These are phyloP conservation scores for Fusarium sp. DNA, from an alignment of 2,329 filamentous ascomycete genomes.

Conservation along the genomic window DNA sequence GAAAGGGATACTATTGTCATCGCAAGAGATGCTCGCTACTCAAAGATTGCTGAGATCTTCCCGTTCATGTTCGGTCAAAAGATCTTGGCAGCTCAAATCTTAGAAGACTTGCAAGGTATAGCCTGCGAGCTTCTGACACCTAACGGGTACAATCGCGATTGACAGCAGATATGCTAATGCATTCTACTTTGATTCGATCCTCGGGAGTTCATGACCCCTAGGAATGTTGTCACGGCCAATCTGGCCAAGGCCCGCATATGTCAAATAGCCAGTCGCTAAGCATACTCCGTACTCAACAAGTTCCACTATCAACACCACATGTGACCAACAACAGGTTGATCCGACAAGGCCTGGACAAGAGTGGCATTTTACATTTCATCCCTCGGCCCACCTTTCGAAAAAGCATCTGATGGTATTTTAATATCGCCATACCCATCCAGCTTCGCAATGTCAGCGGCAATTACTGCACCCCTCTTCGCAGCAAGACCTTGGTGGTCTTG, in stretches of 20 bases:
- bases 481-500: slow-evolving; percentile 4
- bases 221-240: not conserved
- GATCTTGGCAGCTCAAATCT: not conserved
- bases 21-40: not conserved
- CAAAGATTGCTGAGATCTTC: not conserved
- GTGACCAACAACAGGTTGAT: not conserved
- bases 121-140: slow-evolving; percentile 3
- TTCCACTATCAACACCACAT: not conserved
- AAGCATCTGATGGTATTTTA: slow-evolving; percentile 12
- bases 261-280: not conserved
- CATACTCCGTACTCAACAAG: not conserved
- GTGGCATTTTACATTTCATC: slow-evolving; percentile 1
- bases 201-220: not conserved
- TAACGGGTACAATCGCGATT: slow-evolving; percentile 41
- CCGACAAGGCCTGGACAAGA: not conserved
- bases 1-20: no score
- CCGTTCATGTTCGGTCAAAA: not conserved
- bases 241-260: not conserved
- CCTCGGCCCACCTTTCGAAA: slow-evolving; percentile 5
- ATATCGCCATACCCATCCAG: not conserved
- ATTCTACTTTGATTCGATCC: slow-evolving; percentile 18
- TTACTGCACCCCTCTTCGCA: not conserved
- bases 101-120: not conserved
- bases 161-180: slow-evolving; percentile 13
- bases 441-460: not conserved